Evolutionary conservation across 805 yeast genomes (phyloP).

Genomic region (Lachancea mirantina): DNA sequence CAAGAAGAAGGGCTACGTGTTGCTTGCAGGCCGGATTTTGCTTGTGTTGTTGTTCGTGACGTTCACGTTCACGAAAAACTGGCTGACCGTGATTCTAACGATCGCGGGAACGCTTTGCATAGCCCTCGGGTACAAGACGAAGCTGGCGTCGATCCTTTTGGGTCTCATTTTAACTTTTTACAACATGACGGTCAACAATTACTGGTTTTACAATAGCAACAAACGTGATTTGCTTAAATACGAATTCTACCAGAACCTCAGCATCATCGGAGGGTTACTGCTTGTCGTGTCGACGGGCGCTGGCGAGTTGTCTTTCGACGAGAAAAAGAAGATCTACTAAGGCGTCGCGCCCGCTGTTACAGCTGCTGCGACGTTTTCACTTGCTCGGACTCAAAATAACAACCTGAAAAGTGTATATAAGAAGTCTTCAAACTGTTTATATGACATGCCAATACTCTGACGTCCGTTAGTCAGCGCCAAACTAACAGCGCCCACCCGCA

Average conservation of each 20-base stretch:
- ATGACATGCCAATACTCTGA: no score
- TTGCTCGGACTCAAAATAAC: no score
- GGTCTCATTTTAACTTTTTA: conserved; percentile 66
- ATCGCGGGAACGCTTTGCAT: conserved; percentile 70
- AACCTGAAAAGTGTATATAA: no score
- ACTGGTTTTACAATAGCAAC: conserved; percentile 69
- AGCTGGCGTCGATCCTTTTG: conserved; percentile 66
- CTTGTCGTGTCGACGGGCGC: conserved; percentile 94
- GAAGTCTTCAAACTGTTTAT: no score
- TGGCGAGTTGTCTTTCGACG: conserved; percentile 88
- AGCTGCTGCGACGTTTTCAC: no score
- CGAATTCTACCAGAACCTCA: conserved; percentile 89
- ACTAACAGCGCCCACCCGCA: no score
- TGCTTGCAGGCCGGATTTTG: conserved; percentile 82
- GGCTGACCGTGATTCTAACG: conserved; percentile 61
- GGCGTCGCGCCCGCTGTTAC: no score
- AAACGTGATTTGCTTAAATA: conserved; percentile 84
- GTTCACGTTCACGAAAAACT: conserved; percentile 67
- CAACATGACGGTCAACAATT: conserved; percentile 75
- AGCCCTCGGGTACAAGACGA: conserved; percentile 88
- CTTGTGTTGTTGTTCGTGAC: conserved; percentile 79
- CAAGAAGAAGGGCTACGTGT: conserved; percentile 60
- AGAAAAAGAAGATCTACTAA: conserved; percentile 86
- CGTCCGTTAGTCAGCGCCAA: no score
- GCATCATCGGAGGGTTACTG: conserved; percentile 89